Evolutionary conservation across 2,329 filamentous ascomycete species (phyloP), one percentile per base, ranked within the genome.

Genomic region (Penicillium sp.): DNA sequence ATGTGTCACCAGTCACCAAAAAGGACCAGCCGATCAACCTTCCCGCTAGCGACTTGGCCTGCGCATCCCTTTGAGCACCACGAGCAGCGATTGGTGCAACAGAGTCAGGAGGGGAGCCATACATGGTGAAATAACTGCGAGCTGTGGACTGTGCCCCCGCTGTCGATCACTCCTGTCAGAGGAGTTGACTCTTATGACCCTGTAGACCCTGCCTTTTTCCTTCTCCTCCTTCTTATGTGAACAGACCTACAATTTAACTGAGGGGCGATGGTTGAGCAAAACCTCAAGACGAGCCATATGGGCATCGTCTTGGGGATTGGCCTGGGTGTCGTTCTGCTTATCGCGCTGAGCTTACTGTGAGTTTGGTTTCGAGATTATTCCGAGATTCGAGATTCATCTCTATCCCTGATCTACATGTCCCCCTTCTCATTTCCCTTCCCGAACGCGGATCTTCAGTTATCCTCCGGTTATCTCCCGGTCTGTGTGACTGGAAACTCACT

Each of bases 261-360:
- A 58, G 54, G 13, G 49, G 60, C 37, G 42, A 60, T 31, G 20
- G 52, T 27, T 56, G 32, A 35, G 15, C 1, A 35, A 20, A 35
- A 44, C 33, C 49, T 58, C 23, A 59, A 61, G 44, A 59, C 58
- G 28, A 57, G 50, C 48, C 62, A 67, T 51, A 62, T 67, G 54
- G 64, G 59, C 35, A 66, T 68, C 50, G 65, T 66, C 41, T 43
- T 67, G 15, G 66, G 64, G 3, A 60, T 66, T 42, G 65, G 64
- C 8, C 60, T 68, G 7, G 64, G 63, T 18, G 56, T 68, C 6
- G 62, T 67, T 20, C 42, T 60, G 37, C 46, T 68, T 6, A 66
- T 67, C 38, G 57, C 66, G 29, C 52, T 66, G 50, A 66, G 66
- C 56, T 55, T 67, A 42, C 51, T 67, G 66, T 68, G 49, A 56